A percentile compares a stretch with the other conserved stretches of the same genome.
Conservation (phyloP, 2,329 filamentous ascomycete genomes). For the Xylariaceae sp. region DNA sequence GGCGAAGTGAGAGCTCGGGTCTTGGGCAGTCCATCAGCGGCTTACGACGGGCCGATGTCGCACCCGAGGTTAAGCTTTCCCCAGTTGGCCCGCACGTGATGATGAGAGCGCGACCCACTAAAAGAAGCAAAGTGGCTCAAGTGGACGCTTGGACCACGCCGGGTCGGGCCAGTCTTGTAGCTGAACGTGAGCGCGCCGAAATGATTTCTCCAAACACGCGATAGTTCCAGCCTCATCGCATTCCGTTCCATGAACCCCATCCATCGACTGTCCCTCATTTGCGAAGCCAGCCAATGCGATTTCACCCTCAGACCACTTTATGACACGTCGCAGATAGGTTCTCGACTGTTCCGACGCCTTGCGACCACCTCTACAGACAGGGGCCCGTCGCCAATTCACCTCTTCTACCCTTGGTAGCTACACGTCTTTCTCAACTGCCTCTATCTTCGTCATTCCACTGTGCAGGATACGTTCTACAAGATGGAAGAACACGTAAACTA, state of each 20-base stretch:
- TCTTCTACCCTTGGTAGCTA: slow-evolving; percentile 3
- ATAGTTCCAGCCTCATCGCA: slow-evolving; percentile 20
- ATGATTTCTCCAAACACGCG: slow-evolving; percentile 30
- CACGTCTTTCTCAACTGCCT: no score
- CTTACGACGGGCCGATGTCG: slow-evolving; percentile 12
- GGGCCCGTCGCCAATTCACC: no score
- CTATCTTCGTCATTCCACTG: no score
- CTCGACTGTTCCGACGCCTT: slow-evolving; percentile 11
- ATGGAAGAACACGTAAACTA: slow-evolving; percentile 55
- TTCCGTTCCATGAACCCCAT: slow-evolving; percentile 8
- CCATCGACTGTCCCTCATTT: slow-evolving; percentile 9
- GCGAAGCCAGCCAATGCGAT: slow-evolving; percentile 6
- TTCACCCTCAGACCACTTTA: slow-evolving; percentile 9
- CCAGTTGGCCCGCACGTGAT: slow-evolving; percentile 6
- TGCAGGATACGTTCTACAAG: no score
- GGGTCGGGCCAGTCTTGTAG: no score
- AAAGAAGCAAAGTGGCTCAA: slow-evolving; percentile 4
- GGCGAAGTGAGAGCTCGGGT: no score
- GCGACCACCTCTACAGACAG: no score
- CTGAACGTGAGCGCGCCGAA: slow-evolving; percentile 29
- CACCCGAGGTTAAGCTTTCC: slow-evolving; percentile 9
- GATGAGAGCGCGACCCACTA: neutral
- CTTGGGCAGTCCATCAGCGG: no score
- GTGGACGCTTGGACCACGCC: neutral
- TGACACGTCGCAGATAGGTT: slow-evolving; percentile 11